phyloP scores from a whole-genome alignment of 768 basidiomycete genomes.

The Lentinula lateritia region DNA sequence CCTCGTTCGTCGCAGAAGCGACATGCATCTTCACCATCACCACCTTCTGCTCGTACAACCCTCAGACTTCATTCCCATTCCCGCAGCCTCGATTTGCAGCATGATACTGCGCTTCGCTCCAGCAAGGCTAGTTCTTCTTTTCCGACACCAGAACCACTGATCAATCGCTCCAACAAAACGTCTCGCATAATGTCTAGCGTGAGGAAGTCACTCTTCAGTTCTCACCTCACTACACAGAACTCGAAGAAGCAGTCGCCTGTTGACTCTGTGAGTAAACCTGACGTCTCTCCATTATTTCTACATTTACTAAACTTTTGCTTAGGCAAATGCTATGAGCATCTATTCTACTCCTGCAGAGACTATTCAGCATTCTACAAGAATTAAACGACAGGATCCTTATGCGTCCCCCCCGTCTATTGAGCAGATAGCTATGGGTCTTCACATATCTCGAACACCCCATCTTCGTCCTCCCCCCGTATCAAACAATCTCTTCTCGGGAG shows the following conservation, averaged over 20 bases:
- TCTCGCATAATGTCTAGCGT: slow-evolving; percentile 20
- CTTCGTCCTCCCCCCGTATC: slow-evolving; percentile 31
- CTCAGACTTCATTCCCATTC: not conserved
- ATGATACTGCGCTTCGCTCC: not conserved
- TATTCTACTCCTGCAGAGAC: slow-evolving; percentile 37
- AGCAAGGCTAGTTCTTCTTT: not conserved
- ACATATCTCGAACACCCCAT: slow-evolving; percentile 73
- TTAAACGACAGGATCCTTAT: slow-evolving; percentile 32
- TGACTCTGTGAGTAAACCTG: not conserved
- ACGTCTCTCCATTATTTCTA: not conserved
- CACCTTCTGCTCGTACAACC: not conserved
- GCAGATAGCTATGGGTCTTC: slow-evolving; percentile 79
- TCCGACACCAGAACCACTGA: not conserved
- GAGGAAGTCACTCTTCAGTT: slow-evolving; percentile 12
- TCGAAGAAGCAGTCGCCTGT: slow-evolving; percentile 14
- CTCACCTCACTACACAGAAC: not conserved
- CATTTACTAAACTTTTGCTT: not conserved
- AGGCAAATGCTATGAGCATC: slow-evolving; percentile 24
- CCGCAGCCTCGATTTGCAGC: not conserved
- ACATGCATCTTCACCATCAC: not conserved
- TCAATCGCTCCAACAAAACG: slow-evolving; percentile 6
- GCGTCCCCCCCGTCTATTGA: slow-evolving; percentile 56
- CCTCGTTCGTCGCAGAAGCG: not conserved
- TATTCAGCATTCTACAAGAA: slow-evolving; percentile 23
- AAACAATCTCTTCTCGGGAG: slow-evolving; percentile 24